Conservation (phyloP, 306 rosid genomes). For the Corylus americana region DNA sequence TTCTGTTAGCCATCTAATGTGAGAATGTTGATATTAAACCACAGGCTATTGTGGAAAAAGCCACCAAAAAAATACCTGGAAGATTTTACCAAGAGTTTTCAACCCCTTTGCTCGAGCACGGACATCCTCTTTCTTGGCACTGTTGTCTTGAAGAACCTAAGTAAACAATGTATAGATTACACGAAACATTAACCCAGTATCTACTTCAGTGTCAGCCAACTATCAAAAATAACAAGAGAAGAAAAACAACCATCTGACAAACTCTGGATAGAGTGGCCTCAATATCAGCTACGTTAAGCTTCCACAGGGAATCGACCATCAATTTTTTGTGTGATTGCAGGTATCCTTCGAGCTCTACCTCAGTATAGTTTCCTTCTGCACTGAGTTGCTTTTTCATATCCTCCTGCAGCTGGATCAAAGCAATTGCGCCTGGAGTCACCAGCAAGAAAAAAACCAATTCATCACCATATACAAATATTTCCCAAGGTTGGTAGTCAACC, state of each 20-base stretch:
- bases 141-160: slow-evolving; percentile 93
- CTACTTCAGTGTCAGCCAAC: neutral
- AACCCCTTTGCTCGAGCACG: slow-evolving; percentile 95
- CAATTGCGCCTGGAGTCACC: slow-evolving; percentile 79
- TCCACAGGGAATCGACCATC: slow-evolving; percentile 98
- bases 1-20: slow-evolving; percentile 30
- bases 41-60: neutral
- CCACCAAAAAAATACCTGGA: slow-evolving; percentile 64
- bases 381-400: slow-evolving; percentile 95
- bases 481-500: neutral
- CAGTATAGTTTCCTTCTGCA: slow-evolving; percentile 89
- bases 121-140: slow-evolving; percentile 82
- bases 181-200: slow-evolving; percentile 20
- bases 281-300: slow-evolving; percentile 96
- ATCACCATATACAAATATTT: slow-evolving; percentile 23
- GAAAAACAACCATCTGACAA: slow-evolving; percentile 80
- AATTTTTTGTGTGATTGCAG: slow-evolving; percentile 81
- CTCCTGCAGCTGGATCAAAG: slow-evolving; percentile 95
- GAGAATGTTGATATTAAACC: slow-evolving; percentile 21
- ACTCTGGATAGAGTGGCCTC: slow-evolving; percentile 98
- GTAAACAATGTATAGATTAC: slow-evolving; percentile 33
- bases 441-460: slow-evolving; percentile 28
- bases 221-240: slow-evolving; percentile 6
- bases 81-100: slow-evolving; percentile 94
- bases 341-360: slow-evolving; percentile 87